phyloP scores from a whole-genome alignment of 2,329 filamentous ascomycete species.

The Hymenoscyphus albidus region DNA sequence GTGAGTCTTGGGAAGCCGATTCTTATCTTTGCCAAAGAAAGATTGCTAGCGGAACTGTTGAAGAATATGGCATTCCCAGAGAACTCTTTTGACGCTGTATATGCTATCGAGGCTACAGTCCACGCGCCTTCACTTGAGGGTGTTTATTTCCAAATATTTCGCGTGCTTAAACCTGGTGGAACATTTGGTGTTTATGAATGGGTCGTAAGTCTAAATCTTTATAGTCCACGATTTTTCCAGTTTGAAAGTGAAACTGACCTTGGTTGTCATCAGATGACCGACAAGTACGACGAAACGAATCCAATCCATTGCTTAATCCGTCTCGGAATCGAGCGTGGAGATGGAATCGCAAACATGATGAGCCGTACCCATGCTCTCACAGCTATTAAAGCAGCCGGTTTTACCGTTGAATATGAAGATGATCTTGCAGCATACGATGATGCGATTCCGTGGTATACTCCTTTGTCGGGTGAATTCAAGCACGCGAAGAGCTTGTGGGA shows the following conservation, averaged over 20 bases:
- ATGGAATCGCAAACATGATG: constrained; percentile 98
- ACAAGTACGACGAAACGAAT: constrained; percentile 87
- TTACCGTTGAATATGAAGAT: constrained; percentile 77
- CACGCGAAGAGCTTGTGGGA: constrained; percentile 79
- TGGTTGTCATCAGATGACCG: constrained; percentile 63
- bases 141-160: constrained; percentile 92
- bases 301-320: constrained; percentile 83
- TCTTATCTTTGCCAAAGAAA: not conserved
- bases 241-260: too few species aligned
- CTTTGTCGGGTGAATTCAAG: constrained; percentile 77
- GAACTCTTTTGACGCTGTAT: constrained; percentile 89
- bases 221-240: too few species aligned
- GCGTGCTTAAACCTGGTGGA: constrained; percentile 92
- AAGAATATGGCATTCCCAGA: constrained; percentile 93
- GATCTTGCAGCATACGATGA: constrained; percentile 78
- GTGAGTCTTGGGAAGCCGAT: constrained; percentile 32
- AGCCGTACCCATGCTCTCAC: constrained; percentile 73
- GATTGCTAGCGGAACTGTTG: not conserved
- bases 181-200: constrained; percentile 97
- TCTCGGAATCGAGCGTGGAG: constrained; percentile 89
- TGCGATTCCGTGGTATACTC: constrained; percentile 88
- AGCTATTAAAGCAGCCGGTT: constrained; percentile 84
- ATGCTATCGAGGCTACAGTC: constrained; percentile 95
- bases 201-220: constrained; percentile 45
- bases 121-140: constrained; percentile 88